Evolutionary conservation across 148 eudicot species (phyloP).

Genomic region (Agrostemma githago): DNA sequence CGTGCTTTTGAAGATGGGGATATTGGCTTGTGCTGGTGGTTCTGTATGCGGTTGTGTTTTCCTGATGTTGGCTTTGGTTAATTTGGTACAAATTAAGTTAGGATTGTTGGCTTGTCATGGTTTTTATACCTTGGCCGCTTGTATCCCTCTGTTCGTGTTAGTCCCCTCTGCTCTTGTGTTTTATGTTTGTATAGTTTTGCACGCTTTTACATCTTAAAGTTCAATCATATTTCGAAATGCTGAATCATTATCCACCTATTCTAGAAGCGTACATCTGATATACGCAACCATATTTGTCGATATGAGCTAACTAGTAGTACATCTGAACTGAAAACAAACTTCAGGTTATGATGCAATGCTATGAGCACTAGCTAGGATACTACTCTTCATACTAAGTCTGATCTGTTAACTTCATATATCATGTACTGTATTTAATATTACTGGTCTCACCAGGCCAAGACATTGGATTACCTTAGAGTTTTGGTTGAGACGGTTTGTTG

Average conservation of each 20-base stretch:
- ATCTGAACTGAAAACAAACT: no score
- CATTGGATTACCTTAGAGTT: neutral
- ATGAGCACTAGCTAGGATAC: no score
- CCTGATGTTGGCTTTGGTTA: constrained; percentile 28
- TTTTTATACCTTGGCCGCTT: constrained; percentile 25
- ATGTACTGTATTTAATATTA: neutral
- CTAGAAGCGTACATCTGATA: no score
- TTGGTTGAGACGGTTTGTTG: no score
- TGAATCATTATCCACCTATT: no score
- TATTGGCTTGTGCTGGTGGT: constrained; percentile 26
- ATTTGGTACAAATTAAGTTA: constrained; percentile 30
- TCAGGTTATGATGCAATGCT: no score
- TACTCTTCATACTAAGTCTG: no score
- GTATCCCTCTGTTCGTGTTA: constrained; percentile 28
- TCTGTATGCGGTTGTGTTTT: constrained; percentile 28
- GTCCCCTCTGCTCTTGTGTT: constrained; percentile 27
- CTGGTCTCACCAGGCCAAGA: neutral
- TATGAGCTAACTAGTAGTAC: no score
- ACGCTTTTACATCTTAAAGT: constrained; percentile 26
- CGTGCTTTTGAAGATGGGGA: constrained; percentile 11
- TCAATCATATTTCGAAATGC: neutral
- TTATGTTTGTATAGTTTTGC: constrained; percentile 28
- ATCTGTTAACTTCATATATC: neutral
- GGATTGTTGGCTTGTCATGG: constrained; percentile 24
- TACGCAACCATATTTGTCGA: no score